Percentiles rank a stretch among this genome's conserved stretches.
Evolutionary conservation across 805 yeast genomes (phyloP).

Genomic region (Saturnispora silvae): DNA sequence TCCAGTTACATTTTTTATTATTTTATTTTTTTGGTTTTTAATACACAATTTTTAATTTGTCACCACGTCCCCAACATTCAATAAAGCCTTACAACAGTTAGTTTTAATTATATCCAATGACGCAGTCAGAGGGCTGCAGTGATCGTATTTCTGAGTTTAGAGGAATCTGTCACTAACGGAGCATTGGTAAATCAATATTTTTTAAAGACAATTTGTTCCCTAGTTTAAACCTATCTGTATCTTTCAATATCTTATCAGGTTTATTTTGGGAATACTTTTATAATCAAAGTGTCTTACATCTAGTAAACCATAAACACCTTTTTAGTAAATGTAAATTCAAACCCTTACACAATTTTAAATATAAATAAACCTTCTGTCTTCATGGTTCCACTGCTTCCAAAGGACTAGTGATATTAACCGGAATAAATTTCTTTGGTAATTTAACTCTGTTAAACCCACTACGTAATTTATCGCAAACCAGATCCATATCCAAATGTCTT

Average conservation of each 20-base stretch:
- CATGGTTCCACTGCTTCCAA: slow-evolving; percentile 11
- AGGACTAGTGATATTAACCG: slow-evolving; percentile 70
- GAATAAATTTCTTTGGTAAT: slow-evolving; percentile 83
- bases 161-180: slow-evolving; percentile 41
- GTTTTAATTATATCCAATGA: slow-evolving; percentile 43
- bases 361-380: no score
- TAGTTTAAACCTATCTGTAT: no score
- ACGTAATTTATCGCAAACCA: slow-evolving; percentile 70
- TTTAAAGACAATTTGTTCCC: not conserved
- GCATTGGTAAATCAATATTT: slow-evolving; percentile 37
- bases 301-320: not conserved
- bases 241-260: no score
- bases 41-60: slow-evolving; percentile 6
- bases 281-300: slow-evolving; percentile 1
- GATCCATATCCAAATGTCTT: slow-evolving; percentile 85
- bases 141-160: slow-evolving; percentile 25
- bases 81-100: no score
- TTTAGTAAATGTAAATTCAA: no score
- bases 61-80: no score
- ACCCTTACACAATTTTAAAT: no score
- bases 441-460: slow-evolving; percentile 78
- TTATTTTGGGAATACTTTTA: no score
- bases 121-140: slow-evolving; percentile 49
- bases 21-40: slow-evolving; percentile 4
- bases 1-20: no score